Evolutionary conservation across 2,329 filamentous ascomycete species (phyloP), one percentile per base, ranked within the genome.

Genomic region (Epichloe typhina): DNA sequence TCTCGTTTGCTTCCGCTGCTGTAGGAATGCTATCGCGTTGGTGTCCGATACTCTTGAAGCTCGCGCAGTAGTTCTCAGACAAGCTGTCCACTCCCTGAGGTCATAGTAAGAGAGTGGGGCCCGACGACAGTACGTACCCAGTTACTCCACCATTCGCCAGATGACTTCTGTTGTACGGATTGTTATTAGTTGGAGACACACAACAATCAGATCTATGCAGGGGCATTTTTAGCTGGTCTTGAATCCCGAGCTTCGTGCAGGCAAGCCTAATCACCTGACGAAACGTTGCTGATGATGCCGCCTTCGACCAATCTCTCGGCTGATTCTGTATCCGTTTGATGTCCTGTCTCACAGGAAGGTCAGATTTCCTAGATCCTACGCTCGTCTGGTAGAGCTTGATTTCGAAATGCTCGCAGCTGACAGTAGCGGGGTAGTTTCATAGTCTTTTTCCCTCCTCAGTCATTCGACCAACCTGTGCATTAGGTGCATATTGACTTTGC

Each of bases 61-160:
- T 43, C 5, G 19, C 33, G 21, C 15, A 17, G 17, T 37, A 15
- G 45, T 33, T 50, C 40, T 15, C 17, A 19, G 36, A 50, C 43
- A 50, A 39, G 51, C 51, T 52, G 47, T 50, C 38, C 13, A 51
- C 31, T 37, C 43, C 42, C 43, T 35, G 31, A 46, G 36, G 17
- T 50, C 43, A 50, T 50, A 40, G 31, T 13, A 17, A 42, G 31
- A n/a, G 37, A 49, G 47, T 42, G 39, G 39, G 47, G 39, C 31
- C n/a, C 13, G n/a, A 19, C 33, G 38, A 42, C 15, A 37, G 38
- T 19, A 33, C 42, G 12, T 17, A 11, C 39, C 17, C 17, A 19
- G 9, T 11, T 23, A 26, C 17, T 46, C 44, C 44, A 21, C 44
- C 33, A 19, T 37, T 5, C n/a, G 31, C 12, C 44, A 37, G 31